Evolutionary conservation across 345 rosid species (phyloP).

Genomic region (Gossypium longicalyx): DNA sequence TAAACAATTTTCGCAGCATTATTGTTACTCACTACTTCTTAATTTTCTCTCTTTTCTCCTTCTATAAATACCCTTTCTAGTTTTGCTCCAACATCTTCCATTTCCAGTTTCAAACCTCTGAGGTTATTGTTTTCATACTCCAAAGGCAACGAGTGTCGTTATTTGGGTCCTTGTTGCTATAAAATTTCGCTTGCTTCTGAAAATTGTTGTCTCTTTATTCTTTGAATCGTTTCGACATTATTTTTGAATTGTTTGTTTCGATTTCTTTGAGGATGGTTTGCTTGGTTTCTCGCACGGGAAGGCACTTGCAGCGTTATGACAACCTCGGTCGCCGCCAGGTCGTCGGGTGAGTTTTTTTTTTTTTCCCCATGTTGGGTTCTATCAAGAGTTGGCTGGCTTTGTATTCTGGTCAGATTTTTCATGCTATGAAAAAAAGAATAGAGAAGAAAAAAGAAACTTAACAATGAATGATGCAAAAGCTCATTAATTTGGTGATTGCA

Average conservation of each 20-base stretch:
- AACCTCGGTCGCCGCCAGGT: constrained; percentile 70
- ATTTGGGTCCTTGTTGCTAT: neutral
- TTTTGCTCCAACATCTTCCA: neutral
- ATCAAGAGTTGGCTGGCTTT: neutral
- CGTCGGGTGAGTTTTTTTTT: constrained; percentile 55
- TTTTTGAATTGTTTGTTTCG: neutral
- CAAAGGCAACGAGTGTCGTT: neutral
- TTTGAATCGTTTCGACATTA: too few species aligned
- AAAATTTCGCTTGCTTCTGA: neutral
- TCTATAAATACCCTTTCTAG: constrained; percentile 5
- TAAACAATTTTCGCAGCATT: neutral
- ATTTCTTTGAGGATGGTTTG: constrained; percentile 35
- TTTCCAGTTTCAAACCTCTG: neutral
- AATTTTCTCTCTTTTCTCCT: neutral
- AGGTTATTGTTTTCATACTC: neutral
- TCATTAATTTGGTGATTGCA: constrained; percentile 21
- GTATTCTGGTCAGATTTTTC: neutral
- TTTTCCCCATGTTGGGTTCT: neutral
- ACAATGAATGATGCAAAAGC: neutral
- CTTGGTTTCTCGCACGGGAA: constrained; percentile 69
- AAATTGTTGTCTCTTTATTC: too few species aligned
- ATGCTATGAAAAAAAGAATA: neutral
- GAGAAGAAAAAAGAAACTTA: neutral
- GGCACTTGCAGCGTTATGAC: constrained; percentile 67
- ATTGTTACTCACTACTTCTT: neutral